Percentiles rank a stretch among this genome's conserved stretches.
Conservation (phyloP, 2,329 filamentous ascomycete species). For the Pyricularia pennisetigena region DNA sequence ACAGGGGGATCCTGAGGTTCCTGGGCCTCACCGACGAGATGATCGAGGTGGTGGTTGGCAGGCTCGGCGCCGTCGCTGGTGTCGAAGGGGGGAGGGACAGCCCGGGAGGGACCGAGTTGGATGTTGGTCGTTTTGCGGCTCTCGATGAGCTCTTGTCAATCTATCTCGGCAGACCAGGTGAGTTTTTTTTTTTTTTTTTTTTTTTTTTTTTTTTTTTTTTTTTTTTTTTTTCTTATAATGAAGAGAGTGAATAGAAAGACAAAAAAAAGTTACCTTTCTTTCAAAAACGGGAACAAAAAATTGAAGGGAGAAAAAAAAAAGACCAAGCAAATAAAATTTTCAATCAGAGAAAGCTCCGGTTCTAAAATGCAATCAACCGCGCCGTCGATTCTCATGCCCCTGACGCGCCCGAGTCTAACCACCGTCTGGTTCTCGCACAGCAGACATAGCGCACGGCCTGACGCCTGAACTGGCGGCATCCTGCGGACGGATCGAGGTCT, state of each 20-base stretch:
- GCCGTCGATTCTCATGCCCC: not conserved
- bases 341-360: not conserved
- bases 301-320: not conserved
- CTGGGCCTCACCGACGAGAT: not conserved
- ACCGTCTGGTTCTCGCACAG: not conserved
- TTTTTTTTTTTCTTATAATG: no score
- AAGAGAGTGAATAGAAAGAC: no score
- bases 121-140: not conserved
- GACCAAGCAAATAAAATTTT: not conserved
- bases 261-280: no score
- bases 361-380: no score
- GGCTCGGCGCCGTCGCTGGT: not conserved
- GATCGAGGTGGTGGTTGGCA: not conserved
- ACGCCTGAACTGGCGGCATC: not conserved
- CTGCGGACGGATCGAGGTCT: not conserved
- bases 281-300: not conserved
- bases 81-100: not conserved
- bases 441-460: not conserved
- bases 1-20: not conserved
- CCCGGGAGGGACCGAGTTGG: not conserved
- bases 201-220: no score
- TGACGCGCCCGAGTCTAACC: not conserved
- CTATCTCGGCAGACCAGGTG: not conserved
- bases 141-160: not conserved
- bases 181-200: not conserved